Evolutionary conservation across 305 asterid species (phyloP).

Genomic region (Fraxinus nigra): DNA sequence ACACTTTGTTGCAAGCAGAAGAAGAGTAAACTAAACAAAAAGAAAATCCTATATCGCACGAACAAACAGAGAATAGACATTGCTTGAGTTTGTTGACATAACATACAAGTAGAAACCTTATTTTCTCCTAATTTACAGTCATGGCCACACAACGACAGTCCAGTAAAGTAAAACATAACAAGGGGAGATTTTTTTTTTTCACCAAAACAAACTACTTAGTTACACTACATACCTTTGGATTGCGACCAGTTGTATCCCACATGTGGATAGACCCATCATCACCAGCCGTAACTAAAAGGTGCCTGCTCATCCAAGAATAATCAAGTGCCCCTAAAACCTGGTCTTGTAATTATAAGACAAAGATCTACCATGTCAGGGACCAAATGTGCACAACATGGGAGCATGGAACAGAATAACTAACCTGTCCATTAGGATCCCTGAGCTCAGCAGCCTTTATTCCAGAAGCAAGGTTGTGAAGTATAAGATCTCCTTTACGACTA

Average conservation of each 20-base stretch:
- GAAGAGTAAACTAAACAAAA: neutral
- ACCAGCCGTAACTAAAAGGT: conserved; percentile 94
- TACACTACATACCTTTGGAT: conserved; percentile 71
- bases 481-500: conserved; percentile 90
- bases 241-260: conserved; percentile 98
- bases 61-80: neutral
- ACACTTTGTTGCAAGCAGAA: neutral
- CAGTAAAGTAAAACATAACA: neutral
- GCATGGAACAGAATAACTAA: conserved; percentile 28
- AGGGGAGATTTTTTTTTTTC: neutral
- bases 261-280: conserved; percentile 97
- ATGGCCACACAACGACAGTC: neutral
- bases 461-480: conserved; percentile 97
- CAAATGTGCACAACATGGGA: conserved; percentile 20
- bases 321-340: conserved; percentile 97
- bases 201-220: neutral
- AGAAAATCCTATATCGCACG: neutral
- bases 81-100: neutral
- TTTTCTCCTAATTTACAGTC: neutral
- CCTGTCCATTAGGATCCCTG: conserved; percentile 96
- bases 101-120: conserved; percentile 3
- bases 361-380: conserved; percentile 32
- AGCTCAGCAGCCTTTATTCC: conserved; percentile 91
- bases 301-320: conserved; percentile 93
- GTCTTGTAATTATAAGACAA: conserved; percentile 38